Evolutionary conservation across 768 basidiomycete species (phyloP).

Genomic region (Mycena epipterygia): DNA sequence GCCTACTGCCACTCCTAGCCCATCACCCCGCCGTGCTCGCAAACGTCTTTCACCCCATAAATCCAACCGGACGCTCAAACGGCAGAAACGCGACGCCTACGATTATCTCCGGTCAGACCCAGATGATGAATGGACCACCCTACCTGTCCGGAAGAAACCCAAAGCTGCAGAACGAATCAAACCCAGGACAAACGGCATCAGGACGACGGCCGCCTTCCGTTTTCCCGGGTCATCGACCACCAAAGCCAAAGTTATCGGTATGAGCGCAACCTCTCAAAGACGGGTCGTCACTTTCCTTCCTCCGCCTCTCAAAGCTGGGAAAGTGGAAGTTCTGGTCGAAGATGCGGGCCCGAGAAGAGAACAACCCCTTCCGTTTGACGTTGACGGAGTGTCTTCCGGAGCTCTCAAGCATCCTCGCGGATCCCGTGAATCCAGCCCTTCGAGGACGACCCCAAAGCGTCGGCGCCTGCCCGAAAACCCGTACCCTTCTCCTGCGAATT

Average conservation of each 20-base stretch:
- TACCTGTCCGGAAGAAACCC: slow-evolving; percentile 48
- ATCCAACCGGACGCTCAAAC: background rate
- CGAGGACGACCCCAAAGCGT: slow-evolving; percentile 25
- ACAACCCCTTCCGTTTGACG: background rate
- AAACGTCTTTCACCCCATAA: background rate
- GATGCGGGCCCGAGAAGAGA: background rate
- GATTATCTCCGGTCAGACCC: slow-evolving; percentile 41
- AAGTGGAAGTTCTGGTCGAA: slow-evolving; percentile 23
- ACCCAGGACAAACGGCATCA: slow-evolving; percentile 22
- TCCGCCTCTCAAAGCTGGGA: slow-evolving; percentile 29
- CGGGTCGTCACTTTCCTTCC: slow-evolving; percentile 35
- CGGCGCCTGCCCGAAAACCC: slow-evolving; percentile 29
- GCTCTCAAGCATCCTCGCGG: slow-evolving; percentile 12
- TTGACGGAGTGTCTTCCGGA: background rate
- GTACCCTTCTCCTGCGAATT: slow-evolving; percentile 30
- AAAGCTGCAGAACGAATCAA: slow-evolving; percentile 31
- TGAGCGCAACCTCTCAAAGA: slow-evolving; percentile 26
- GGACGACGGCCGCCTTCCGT: slow-evolving; percentile 28
- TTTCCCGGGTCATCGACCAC: slow-evolving; percentile 19
- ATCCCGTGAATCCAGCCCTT: slow-evolving; percentile 10
- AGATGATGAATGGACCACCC: slow-evolving; percentile 55
- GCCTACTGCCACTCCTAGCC: slow-evolving; percentile 25
- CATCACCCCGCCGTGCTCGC: slow-evolving; percentile 24
- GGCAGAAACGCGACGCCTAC: slow-evolving; percentile 43
- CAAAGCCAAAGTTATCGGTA: slow-evolving; percentile 26